Conservation (phyloP, 1,139 yeast genomes). For the Candida tropicalis region DNA sequence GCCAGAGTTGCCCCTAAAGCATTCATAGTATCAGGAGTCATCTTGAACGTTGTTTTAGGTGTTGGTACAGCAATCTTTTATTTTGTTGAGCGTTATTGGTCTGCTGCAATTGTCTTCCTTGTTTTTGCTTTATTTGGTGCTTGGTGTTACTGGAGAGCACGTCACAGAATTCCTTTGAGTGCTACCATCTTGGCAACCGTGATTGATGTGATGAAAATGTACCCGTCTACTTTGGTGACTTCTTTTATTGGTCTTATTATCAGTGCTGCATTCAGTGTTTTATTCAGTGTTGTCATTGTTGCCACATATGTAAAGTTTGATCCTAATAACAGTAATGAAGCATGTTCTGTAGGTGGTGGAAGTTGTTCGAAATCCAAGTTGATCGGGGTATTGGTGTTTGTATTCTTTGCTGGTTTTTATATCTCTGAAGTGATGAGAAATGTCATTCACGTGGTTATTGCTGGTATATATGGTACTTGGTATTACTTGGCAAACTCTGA, state of each 20-base stretch:
- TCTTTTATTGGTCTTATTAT: conserved; percentile 67
- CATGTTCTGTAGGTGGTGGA: conserved; percentile 57
- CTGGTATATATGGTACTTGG: conserved; percentile 93
- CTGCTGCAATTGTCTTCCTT: conserved; percentile 78
- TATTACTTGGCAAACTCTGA: conserved; percentile 77
- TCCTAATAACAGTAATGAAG: conserved; percentile 39
- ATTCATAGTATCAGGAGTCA: conserved; percentile 72
- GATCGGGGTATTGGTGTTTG: conserved; percentile 66
- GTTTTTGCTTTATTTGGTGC: conserved; percentile 66
- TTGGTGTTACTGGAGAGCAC: conserved; percentile 72
- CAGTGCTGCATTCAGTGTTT: conserved; percentile 63
- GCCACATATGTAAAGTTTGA: conserved; percentile 77
- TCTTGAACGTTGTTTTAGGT: conserved; percentile 68
- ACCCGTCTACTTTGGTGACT: conserved; percentile 68
- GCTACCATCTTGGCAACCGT: conserved; percentile 72
- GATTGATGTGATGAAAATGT: conserved; percentile 71
- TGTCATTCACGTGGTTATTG: conserved; percentile 80
- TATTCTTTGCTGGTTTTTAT: conserved; percentile 84
- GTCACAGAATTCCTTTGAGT: conserved; percentile 71
- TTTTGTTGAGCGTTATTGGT: conserved; percentile 63
- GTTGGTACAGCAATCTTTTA: conserved; percentile 77
- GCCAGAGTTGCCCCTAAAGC: conserved; percentile 67
- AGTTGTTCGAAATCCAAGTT: conserved; percentile 66
- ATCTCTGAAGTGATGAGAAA: conserved; percentile 84
- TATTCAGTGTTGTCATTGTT: conserved; percentile 68